Evolutionary conservation across 2,329 filamentous ascomycete species (phyloP), one percentile per base, ranked within the genome.

Genomic region (Dactylonectria estremocensis): DNA sequence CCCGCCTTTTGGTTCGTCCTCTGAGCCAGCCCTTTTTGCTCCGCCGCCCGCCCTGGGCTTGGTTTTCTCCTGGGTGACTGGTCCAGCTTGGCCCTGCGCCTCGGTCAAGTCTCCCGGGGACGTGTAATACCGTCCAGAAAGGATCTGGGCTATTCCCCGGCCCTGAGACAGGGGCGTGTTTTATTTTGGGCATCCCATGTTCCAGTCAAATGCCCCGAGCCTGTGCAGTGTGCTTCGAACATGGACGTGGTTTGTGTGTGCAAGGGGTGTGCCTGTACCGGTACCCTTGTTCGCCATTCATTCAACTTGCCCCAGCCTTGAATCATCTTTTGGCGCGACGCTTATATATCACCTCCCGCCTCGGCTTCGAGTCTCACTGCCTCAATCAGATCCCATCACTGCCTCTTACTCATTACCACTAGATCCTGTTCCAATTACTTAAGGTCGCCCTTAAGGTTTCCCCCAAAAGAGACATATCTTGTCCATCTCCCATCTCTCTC

Each of bases 301-400:
- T 28, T 28, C 24, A 28, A 28, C 48, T 35, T 43, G 48, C 48
- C 48, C 48, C 28, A 20, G 28, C 49, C 28, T 52, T 66, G 57
- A 66, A 61, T 61, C 52, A 66, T 45, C 35, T 28, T 66, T 59
- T 66, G 63, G 63, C 63, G 63, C 43, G 63, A 48, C 50, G 43
- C 31, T 48, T 61, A 66, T 66, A 66, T 66, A 61, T 54, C 18
- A 16, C 22, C 56, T 33, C 56, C 31, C 40, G 13, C 37, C 18
- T 35, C n/a, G 40, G 55, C n/a, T 24, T 35, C 13, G 24, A 28
- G 11, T 53, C 33, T 52, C 57, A 66, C 54, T 61, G 52, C 63
- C 63, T 66, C 52, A 50, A 22, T 61, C 56, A 33, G 49, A 40
- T 65, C 62, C 50, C 33, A 37, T 35, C 28, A 40, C 52, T 8